Percentiles rank a stretch among this genome's conserved stretches.
phyloP scores from a whole-genome alignment of 805 yeast genomes.

The Pichia insulana region DNA sequence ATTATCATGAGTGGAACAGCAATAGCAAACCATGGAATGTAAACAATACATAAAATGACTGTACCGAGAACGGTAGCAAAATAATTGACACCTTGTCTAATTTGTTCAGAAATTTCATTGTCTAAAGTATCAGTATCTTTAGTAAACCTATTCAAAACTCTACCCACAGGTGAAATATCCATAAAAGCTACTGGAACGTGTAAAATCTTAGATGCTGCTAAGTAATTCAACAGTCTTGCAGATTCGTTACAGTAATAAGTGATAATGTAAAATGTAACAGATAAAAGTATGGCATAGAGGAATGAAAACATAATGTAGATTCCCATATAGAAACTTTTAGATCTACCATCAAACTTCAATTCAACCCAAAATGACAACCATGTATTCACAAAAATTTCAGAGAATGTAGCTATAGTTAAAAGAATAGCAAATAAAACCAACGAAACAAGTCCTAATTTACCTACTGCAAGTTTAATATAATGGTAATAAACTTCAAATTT shows the following conservation, averaged over 20 bases:
- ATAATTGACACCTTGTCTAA: slow-evolving; percentile 52
- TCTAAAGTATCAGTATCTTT: slow-evolving; percentile 82
- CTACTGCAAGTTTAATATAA: slow-evolving; percentile 50
- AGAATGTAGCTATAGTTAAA: slow-evolving; percentile 36
- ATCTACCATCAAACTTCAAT: slow-evolving; percentile 37
- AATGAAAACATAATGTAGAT: slow-evolving; percentile 56
- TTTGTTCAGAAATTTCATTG: slow-evolving; percentile 65
- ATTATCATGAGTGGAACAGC: slow-evolving; percentile 47
- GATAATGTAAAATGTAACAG: slow-evolving; percentile 35
- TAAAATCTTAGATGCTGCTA: slow-evolving; percentile 40
- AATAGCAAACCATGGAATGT: slow-evolving; percentile 69
- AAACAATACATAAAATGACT: slow-evolving; percentile 55
- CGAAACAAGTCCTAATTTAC: slow-evolving; percentile 30
- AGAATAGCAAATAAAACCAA: slow-evolving; percentile 21
- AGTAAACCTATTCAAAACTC: slow-evolving; percentile 78
- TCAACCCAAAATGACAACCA: slow-evolving; percentile 83
- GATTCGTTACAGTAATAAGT: slow-evolving; percentile 46
- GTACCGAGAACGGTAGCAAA: slow-evolving; percentile 51
- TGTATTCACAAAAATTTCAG: slow-evolving; percentile 52
- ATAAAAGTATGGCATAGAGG: slow-evolving; percentile 36
- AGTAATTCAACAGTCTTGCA: slow-evolving; percentile 48
- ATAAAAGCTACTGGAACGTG: slow-evolving; percentile 77
- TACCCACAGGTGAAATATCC: slow-evolving; percentile 83
- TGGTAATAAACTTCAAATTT: slow-evolving; percentile 38
- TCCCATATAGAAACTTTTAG: slow-evolving; percentile 62